Percentiles rank a stretch among this genome's conserved stretches.
phyloP scores from a whole-genome alignment of 1,284 basidiomycete species.

The Porodaedalea pini region DNA sequence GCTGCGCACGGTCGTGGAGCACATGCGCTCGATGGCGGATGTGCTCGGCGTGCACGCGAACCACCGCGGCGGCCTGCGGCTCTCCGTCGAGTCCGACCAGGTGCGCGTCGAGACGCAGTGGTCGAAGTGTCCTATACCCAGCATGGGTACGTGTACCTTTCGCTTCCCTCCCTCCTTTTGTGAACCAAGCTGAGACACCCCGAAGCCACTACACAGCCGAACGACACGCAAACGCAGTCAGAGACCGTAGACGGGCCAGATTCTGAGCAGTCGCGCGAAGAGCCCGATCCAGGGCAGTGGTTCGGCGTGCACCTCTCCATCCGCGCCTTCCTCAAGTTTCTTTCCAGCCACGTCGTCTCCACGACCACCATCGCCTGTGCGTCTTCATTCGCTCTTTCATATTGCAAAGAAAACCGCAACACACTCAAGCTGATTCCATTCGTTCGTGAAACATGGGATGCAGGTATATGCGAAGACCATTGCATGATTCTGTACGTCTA shows the following conservation, averaged over 20 bases:
- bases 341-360: constrained; percentile 81
- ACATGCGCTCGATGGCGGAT: constrained; percentile 71
- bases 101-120: constrained; percentile 80
- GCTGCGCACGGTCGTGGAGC: constrained; percentile 75
- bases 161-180: neutral
- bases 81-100: constrained; percentile 67
- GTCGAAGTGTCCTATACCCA: constrained; percentile 70
- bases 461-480: constrained; percentile 81
- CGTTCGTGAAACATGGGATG: neutral
- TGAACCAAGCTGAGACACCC: constrained; percentile 14
- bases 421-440: neutral
- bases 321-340: constrained; percentile 77
- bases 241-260: constrained; percentile 28
- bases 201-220: no score
- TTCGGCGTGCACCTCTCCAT: constrained; percentile 70
- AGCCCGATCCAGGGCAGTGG: constrained; percentile 50
- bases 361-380: constrained; percentile 83
- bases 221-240: neutral
- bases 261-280: constrained; percentile 32
- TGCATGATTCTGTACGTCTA: constrained; percentile 90
- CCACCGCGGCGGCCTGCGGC: constrained; percentile 56
- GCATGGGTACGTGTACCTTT: constrained; percentile 47
- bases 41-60: constrained; percentile 72
- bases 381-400: constrained; percentile 27
- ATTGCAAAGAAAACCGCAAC: neutral